Evolutionary conservation across 352 stramenopile species (phyloP).

Genomic region (Phytophthora ohioensis): DNA sequence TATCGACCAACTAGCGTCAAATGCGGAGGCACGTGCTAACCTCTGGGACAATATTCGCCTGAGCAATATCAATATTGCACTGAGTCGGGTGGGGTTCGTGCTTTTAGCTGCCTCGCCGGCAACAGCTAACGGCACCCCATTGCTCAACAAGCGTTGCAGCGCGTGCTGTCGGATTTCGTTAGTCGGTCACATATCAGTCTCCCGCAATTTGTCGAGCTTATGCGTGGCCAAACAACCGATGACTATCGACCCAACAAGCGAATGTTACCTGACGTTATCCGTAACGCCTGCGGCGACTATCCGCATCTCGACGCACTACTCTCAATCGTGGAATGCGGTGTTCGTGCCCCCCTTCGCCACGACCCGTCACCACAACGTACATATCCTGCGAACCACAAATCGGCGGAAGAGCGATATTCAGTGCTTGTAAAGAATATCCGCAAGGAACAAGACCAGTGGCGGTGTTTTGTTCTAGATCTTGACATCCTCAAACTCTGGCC

Average conservation of each 20-base stretch:
- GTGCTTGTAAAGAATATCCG: slow-evolving; percentile 27
- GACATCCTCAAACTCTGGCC: slow-evolving; percentile 21
- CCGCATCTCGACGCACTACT: slow-evolving; percentile 5
- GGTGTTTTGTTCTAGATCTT: slow-evolving; percentile 14
- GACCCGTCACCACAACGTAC: not conserved
- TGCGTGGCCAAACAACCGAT: slow-evolving; percentile 14
- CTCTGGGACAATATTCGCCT: not conserved
- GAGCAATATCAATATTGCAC: not conserved
- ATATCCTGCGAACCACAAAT: slow-evolving; percentile 15
- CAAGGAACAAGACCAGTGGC: slow-evolving; percentile 16
- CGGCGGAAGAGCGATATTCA: not conserved
- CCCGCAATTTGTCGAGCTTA: slow-evolving; percentile 9
- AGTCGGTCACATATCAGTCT: slow-evolving; percentile 1
- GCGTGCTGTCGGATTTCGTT: slow-evolving; percentile 15
- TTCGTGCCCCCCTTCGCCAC: not conserved
- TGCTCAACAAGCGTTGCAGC: slow-evolving; percentile 16
- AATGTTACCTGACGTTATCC: not conserved
- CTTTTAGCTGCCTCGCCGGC: not conserved
- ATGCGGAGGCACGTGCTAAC: not conserved
- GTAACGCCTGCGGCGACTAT: not conserved
- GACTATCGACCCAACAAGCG: slow-evolving; percentile 23
- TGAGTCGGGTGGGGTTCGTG: not conserved
- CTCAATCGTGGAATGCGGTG: not conserved
- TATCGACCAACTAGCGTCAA: not conserved
- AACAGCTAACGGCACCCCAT: not conserved